These are phyloP conservation scores for Eimeria mitis DNA, from an alignment of 169 alveolate genomes.

Conservation along the genomic window DNA sequence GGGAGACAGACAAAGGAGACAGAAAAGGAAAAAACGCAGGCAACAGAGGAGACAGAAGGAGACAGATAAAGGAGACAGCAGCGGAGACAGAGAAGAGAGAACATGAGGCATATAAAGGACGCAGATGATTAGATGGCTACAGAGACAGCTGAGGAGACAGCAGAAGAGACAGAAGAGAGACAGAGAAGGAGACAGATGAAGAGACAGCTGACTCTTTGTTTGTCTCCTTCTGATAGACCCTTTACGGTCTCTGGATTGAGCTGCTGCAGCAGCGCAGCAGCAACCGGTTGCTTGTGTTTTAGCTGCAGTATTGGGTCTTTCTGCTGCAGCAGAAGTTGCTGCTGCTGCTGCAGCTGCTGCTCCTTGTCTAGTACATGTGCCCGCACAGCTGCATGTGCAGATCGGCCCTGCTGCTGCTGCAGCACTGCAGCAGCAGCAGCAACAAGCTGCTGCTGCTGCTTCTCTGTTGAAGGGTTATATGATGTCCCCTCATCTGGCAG, in stretches of 20 bases:
- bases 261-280: constrained; percentile 58
- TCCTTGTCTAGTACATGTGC: neutral
- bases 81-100: too few relatives aligned
- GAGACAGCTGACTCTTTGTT: constrained; percentile 15
- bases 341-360: constrained; percentile 55
- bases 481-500: constrained; percentile 1
- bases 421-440: constrained; percentile 54
- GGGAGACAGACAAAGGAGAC: too few relatives aligned
- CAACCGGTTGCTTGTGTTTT: neutral
- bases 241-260: neutral
- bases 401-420: constrained; percentile 53
- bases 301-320: neutral
- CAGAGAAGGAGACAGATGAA: too few relatives aligned
- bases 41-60: neutral
- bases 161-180: too few relatives aligned
- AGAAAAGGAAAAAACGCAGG: too few relatives aligned
- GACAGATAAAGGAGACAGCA: too few relatives aligned
- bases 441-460: constrained; percentile 19
- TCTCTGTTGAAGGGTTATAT: neutral
- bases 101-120: too few relatives aligned
- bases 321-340: constrained; percentile 30
- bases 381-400: constrained; percentile 14
- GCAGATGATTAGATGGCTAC: too few relatives aligned
- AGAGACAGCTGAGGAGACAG: too few relatives aligned
- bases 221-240: neutral